Conservation (phyloP, 2,329 filamentous ascomycete genomes). For the Penicillium sp. region DNA sequence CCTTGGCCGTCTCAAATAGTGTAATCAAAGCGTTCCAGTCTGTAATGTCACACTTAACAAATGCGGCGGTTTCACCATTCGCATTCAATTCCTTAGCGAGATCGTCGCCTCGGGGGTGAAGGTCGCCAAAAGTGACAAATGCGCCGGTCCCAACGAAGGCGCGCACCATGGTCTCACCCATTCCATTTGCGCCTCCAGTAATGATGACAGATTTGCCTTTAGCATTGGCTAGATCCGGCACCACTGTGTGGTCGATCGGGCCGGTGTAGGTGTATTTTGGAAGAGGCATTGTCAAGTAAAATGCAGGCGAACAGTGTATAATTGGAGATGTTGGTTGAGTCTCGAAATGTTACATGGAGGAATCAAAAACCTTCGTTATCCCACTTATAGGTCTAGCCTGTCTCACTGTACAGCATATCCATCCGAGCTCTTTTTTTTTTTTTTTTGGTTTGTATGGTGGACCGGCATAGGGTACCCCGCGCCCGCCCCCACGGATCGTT, state of each 20-base stretch:
- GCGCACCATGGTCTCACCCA: constrained; percentile 39
- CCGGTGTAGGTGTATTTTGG: neutral
- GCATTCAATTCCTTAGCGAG: neutral
- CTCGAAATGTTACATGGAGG: neutral
- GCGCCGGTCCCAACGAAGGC: constrained; percentile 40
- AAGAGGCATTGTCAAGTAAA: neutral
- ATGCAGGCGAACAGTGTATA: neutral
- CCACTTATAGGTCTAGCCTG: neutral
- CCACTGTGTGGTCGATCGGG: neutral
- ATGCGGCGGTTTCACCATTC: neutral
- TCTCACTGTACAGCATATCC: neutral
- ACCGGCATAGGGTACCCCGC: neutral
- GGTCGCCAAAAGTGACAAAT: constrained; percentile 41
- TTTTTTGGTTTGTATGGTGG: neutral
- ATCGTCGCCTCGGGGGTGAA: constrained; percentile 5
- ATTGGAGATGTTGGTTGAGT: neutral
- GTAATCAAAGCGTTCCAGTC: constrained; percentile 40
- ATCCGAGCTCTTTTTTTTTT: neutral
- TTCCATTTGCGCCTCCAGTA: constrained; percentile 31
- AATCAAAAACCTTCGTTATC: neutral
- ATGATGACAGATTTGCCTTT: constrained; percentile 11
- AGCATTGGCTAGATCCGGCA: neutral
- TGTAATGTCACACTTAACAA: neutral
- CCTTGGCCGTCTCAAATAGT: constrained; percentile 43
- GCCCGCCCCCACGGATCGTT: neutral